A percentile compares a stretch with the other conserved stretches of the same genome.
phyloP scores from a whole-genome alignment of 2,329 filamentous ascomycete genomes.

The Trichophyton equinum region DNA sequence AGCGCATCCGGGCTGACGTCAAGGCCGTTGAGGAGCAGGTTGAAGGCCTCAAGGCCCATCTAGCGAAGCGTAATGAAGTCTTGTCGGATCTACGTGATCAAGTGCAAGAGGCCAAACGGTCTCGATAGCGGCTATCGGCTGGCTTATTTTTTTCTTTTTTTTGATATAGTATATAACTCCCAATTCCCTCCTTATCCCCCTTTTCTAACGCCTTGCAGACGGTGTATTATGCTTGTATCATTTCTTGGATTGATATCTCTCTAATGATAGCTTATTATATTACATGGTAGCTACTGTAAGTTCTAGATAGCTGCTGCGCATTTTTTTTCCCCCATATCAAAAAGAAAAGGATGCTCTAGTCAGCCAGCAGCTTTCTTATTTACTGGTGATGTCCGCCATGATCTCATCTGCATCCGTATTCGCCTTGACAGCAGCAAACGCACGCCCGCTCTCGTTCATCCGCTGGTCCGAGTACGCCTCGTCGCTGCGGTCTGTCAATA shows the following conservation, averaged over 20 bases:
- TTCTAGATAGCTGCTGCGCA: conserved; percentile 1
- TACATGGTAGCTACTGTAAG: no score
- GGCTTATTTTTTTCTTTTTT: not conserved
- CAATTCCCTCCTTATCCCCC: not conserved
- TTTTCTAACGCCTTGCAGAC: not conserved
- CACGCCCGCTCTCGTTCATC: conserved; percentile 43
- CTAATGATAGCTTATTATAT: no score
- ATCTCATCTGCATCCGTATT: conserved; percentile 36
- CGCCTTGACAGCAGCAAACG: conserved; percentile 73
- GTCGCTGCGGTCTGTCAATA: conserved; percentile 62
- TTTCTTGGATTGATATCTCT: no score
- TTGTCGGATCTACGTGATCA: conserved; percentile 66
- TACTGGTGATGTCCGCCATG: conserved; percentile 11
- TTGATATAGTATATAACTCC: not conserved
- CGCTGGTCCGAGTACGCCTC: conserved; percentile 64
- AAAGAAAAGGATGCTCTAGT: not conserved
- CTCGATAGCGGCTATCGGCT: conserved; percentile 5
- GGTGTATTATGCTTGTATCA: not conserved
- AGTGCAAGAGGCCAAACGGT: conserved; percentile 68
- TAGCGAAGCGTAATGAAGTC: conserved; percentile 61
- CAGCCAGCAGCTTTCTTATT: conserved; percentile 8
- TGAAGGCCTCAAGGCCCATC: conserved; percentile 73
- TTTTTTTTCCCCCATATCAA: conserved; percentile 7
- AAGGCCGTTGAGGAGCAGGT: conserved; percentile 87
- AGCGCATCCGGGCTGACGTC: conserved; percentile 73